Evolutionary conservation across 169 alveolate genomes (phyloP), one percentile per base, ranked within the genome.

Genomic region (Eimeria maxima): DNA sequence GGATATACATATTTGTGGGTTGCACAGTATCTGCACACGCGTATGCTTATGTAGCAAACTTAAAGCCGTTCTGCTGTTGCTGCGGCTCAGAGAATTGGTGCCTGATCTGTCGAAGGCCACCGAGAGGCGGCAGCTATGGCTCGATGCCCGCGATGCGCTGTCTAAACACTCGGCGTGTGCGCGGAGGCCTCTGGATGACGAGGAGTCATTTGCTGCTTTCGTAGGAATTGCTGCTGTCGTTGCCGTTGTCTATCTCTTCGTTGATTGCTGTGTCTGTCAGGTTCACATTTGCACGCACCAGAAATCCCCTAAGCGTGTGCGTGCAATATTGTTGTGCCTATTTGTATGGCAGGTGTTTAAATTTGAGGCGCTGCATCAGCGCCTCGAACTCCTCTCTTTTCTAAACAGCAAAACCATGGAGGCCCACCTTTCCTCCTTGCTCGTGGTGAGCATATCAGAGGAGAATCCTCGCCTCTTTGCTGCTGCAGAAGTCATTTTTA

Each of bases 81-180:
- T 20, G 13, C 24, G 89, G 38, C 38, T 33, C 33, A 78, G 89
- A 65, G 67, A 78, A 65, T 33, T 78, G 89, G 89, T 78, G 60
- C 89, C 89, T 8, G 89, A 42, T 29, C 44, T 78, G 89, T 13
- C 60, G 22, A 33, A 18, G 60, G 67, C 89, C 42, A 78, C 24
- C 13, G 89, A 78, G 67, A 78, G 65, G 33, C 89, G 89, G 24
- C 89, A 78, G 89, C 89, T 78, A 18, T 78, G 89, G 89, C 13
- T 78, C 38, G 89, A 78, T 42, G 89, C 89, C 10, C 89, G 65
- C 55, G 89, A 78, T 11, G 47, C 47, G 60, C 89, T 78, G 18
- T 14, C 89, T n/a, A 33, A 22, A 3, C 24, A 29, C 67, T 13
- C 67, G 24, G 89, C 22, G 24, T 42, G 89, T 27, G 13, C 33